These are phyloP conservation scores for Knoxia roxburghii DNA, from an alignment of 257 asterid genomes.

Conservation along the genomic window DNA sequence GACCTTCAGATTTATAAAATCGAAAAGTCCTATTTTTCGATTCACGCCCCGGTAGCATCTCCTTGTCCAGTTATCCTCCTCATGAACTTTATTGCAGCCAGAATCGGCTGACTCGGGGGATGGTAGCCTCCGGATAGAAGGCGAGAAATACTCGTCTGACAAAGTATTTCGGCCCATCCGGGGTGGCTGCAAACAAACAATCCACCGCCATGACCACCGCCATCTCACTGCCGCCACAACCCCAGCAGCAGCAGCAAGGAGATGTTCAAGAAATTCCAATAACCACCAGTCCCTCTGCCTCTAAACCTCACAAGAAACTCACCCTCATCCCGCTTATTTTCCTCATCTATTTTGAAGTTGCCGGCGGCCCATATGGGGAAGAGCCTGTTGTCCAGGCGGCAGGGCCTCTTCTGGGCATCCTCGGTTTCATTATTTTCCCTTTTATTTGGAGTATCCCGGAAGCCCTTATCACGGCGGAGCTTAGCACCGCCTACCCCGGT, in stretches of 20 bases:
- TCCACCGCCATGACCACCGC: background rate
- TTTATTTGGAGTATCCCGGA: conserved; percentile 86
- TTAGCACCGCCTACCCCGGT: conserved; percentile 74
- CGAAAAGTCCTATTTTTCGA: no score
- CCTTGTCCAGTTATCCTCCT: no score
- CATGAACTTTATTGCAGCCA: no score
- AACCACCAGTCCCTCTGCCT: conserved; percentile 27
- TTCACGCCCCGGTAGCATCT: no score
- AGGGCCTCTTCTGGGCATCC: conserved; percentile 70
- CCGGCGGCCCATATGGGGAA: conserved; percentile 91
- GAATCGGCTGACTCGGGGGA: no score
- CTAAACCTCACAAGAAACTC: conserved; percentile 35
- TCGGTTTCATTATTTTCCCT: conserved; percentile 79
- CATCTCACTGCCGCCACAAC: conserved; percentile 15
- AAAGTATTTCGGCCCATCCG: no score
- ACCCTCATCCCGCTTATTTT: conserved; percentile 72
- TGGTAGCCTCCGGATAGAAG: no score
- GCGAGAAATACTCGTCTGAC: no score
- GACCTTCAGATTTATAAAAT: no score
- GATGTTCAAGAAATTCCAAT: conserved; percentile 19
- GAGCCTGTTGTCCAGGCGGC: conserved; percentile 86
- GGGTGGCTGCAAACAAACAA: no score
- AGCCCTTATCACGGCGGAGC: conserved; percentile 86
- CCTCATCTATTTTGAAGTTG: conserved; percentile 82
- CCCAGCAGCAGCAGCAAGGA: conserved; percentile 5